These are phyloP conservation scores for Spatholobus suberectus DNA, from an alignment of 306 rosid species.

Conservation along the genomic window DNA sequence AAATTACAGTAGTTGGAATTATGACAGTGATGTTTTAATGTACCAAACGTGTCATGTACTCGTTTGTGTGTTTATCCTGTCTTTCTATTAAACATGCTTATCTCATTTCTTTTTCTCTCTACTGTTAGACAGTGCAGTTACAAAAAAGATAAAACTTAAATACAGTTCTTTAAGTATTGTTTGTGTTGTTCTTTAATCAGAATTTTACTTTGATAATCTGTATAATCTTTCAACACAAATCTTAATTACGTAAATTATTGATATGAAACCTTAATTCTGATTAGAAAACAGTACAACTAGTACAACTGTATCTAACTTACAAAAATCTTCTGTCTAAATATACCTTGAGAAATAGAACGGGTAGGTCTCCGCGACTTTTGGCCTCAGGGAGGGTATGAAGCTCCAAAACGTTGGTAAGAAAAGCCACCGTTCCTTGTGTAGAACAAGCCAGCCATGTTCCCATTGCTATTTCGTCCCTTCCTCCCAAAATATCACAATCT, in stretches of 20 bases:
- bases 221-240: too few relatives aligned
- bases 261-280: too few relatives aligned
- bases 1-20: background rate
- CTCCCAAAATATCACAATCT: slow-evolving; percentile 65
- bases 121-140: background rate
- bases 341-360: slow-evolving; percentile 65
- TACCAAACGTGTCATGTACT: background rate
- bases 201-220: too few relatives aligned
- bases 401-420: slow-evolving; percentile 69
- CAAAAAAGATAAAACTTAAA: too few relatives aligned
- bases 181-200: too few relatives aligned
- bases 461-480: slow-evolving; percentile 69
- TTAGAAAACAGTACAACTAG: too few relatives aligned
- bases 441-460: slow-evolving; percentile 86
- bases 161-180: too few relatives aligned
- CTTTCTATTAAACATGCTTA: background rate
- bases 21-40: background rate
- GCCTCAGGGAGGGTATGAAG: slow-evolving; percentile 56
- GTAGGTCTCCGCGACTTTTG: slow-evolving; percentile 67
- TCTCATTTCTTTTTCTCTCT: background rate
- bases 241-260: too few relatives aligned
- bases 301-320: too few relatives aligned
- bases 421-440: slow-evolving; percentile 59
- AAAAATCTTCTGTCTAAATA: background rate
- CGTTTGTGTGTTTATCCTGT: background rate